These are phyloP conservation scores for Sphenostylis stenocarpa DNA, from an alignment of 306 rosid species.

Conservation along the genomic window DNA sequence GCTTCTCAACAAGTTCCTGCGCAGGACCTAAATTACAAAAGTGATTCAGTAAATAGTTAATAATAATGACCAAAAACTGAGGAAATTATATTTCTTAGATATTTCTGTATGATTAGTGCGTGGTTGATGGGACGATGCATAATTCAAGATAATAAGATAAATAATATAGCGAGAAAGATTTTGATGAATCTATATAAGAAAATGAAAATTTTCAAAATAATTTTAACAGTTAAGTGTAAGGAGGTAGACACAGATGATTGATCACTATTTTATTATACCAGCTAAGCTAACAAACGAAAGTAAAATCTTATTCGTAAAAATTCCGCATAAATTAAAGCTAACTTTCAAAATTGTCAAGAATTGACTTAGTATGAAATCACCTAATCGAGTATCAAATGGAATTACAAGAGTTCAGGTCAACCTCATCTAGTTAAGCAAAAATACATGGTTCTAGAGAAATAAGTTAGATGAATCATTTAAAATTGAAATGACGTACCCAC, in stretches of 20 bases:
- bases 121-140: neutral
- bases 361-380: neutral
- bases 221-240: neutral
- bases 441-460: neutral
- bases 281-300: conserved; percentile 13
- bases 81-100: neutral
- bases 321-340: neutral
- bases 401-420: conserved; percentile 4
- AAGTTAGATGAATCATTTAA: neutral
- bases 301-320: neutral
- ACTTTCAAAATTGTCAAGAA: neutral
- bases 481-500: conserved; percentile 64
- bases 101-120: neutral
- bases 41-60: conserved; percentile 24
- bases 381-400: neutral
- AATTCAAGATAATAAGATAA: neutral
- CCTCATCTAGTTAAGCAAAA: conserved; percentile 3
- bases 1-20: conserved; percentile 96
- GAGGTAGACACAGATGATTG: neutral
- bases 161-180: neutral
- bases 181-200: neutral
- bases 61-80: neutral
- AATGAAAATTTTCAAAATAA: neutral
- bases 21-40: conserved; percentile 77
- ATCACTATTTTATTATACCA: conserved; percentile 3